Evolutionary conservation across 441 rosid genomes (phyloP).

Genomic region (Eruca vesicaria): DNA sequence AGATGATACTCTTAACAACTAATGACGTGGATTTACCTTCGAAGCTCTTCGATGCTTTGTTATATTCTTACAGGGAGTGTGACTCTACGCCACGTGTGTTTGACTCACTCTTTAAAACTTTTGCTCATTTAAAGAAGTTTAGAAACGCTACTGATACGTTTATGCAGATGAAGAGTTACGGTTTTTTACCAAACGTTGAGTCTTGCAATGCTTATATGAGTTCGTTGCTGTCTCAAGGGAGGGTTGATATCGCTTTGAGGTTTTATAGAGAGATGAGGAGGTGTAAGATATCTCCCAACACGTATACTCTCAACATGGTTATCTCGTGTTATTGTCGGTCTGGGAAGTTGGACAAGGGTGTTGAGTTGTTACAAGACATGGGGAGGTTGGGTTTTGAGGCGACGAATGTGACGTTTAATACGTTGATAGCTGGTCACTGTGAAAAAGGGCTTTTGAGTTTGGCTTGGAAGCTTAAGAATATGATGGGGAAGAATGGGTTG

Average conservation of each 20-base stretch:
- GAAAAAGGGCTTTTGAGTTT: conserved; percentile 54
- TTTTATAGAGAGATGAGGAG: conserved; percentile 65
- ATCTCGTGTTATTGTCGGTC: conserved; percentile 56
- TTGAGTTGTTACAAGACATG: conserved; percentile 56
- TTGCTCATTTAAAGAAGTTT: conserved; percentile 62
- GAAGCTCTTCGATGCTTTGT: conserved; percentile 53
- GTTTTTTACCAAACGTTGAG: conserved; percentile 61
- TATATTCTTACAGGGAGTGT: conserved; percentile 65
- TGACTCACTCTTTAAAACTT: conserved; percentile 62
- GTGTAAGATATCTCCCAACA: conserved; percentile 65
- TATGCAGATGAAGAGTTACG: conserved; percentile 62
- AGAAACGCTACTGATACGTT: conserved; percentile 62
- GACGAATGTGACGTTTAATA: conserved; percentile 55
- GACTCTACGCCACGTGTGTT: conserved; percentile 73
- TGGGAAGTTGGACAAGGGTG: conserved; percentile 61
- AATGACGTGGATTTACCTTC: conserved; percentile 42
- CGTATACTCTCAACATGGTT: conserved; percentile 71
- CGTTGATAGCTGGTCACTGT: conserved; percentile 69
- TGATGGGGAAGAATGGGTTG: conserved; percentile 48
- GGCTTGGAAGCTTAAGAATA: conserved; percentile 59
- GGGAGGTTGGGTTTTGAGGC: conserved; percentile 48
- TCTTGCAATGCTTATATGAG: conserved; percentile 84
- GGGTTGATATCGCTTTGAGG: conserved; percentile 58
- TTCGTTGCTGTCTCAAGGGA: conserved; percentile 48
- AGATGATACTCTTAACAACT: conserved; percentile 27